A percentile compares a stretch with the other conserved stretches of the same genome.
Evolutionary conservation across 2,329 filamentous ascomycete species (phyloP).

Genomic region (Metarhizium sp.): DNA sequence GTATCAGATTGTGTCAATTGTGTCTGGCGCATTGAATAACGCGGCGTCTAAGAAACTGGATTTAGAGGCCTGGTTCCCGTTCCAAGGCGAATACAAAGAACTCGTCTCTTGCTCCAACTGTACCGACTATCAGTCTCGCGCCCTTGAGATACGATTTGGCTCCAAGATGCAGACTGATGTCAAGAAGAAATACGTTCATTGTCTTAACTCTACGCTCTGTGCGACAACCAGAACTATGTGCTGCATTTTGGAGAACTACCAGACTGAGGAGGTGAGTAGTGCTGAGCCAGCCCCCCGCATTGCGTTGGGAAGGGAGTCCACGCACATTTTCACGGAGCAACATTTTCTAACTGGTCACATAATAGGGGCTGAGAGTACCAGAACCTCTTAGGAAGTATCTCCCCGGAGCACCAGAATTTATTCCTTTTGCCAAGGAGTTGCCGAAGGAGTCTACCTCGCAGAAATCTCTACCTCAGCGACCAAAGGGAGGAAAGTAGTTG

Average conservation of each 20-base stretch:
- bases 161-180: constrained; percentile 75
- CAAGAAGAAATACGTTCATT: constrained; percentile 89
- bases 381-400: constrained; percentile 83
- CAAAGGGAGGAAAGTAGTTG: constrained; percentile 21
- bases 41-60: constrained; percentile 79
- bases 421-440: constrained; percentile 80
- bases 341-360: not conserved
- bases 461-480: constrained; percentile 19
- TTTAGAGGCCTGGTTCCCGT: constrained; percentile 92
- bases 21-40: constrained; percentile 88
- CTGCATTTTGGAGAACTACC: constrained; percentile 94
- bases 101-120: constrained; percentile 97
- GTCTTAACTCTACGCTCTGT: constrained; percentile 80
- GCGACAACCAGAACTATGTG: constrained; percentile 89
- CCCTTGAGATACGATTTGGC: constrained; percentile 86
- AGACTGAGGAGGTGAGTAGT: constrained; percentile 63
- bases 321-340: not conserved
- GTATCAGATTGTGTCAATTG: constrained; percentile 87
- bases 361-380: constrained; percentile 66
- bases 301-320: constrained; percentile 16
- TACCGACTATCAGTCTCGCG: constrained; percentile 92
- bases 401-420: constrained; percentile 78
- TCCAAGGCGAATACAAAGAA: constrained; percentile 97
- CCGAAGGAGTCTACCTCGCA: constrained; percentile 51
- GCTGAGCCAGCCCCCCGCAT: not conserved